Base-by-base conservation (phyloP, 1,284 basidiomycete genomes). In the Blastosporella zonata region DNA sequence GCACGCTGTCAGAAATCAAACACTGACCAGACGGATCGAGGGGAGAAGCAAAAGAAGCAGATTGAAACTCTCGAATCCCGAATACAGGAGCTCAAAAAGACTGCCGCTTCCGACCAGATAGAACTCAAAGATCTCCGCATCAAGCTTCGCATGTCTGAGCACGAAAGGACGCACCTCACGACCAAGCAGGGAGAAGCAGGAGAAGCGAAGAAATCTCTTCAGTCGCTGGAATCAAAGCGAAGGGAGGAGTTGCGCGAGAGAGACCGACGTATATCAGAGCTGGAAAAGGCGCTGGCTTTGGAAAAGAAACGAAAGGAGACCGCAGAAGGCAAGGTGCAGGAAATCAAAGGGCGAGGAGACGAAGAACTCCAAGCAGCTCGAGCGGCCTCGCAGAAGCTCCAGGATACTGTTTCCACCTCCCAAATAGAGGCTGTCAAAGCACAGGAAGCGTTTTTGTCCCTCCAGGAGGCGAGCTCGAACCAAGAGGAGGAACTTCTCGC, bases 11-110 rank as follows among this genome's bases (percentile, higher is more conserved):
- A 78, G 44, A 80, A 75, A 55, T 57, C 65, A 1, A 71, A 69
- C 29, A 49, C 66, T 1, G 86, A 87, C 25, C 74, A 79, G n/a
- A 54, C 67, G 3, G 81, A 82, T 7, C 75, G 75, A 3, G 54
- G 74, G 1, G 79, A 83, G 39, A 85, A 80, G 56, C 69, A 81
- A 42, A 84, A 78, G 72, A 85, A 80, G 59, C 80, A 82, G 50
- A 75, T 71, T 27, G 78, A 79, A 0, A 49, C 67, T 2, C 71
- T 81, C 36, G 83, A 86, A 23, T 55, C 62, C 10, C 74, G 77
- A 25, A 53, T 82, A 1, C 78, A 81, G 39, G 86, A 86, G 39
- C 64, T 81, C 46, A 84, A 78, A 63, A 81, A 77, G 55, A 52
- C 65, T 8, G 64, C 67, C n/a, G 52, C 64, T 1, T 52, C 68